These are phyloP conservation scores for Linnemannia elongata DNA, from an alignment of 192 early-diverging fungal genomes.

Conservation along the genomic window DNA sequence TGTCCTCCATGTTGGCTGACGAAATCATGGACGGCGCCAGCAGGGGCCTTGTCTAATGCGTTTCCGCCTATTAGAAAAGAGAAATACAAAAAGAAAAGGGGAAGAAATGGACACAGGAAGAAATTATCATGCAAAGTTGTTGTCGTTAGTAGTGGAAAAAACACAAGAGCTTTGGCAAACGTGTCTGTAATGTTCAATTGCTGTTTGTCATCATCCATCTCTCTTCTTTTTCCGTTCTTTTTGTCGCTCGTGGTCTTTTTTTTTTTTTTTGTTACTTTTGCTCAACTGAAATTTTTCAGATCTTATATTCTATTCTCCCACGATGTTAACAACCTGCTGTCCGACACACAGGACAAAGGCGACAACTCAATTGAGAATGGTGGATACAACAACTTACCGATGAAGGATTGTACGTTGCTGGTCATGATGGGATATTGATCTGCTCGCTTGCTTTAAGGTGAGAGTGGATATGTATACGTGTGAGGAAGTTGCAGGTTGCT, in stretches of 20 bases:
- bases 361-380: neutral
- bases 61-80: constrained; percentile 74
- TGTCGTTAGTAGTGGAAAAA: neutral
- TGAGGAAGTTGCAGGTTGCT: neutral
- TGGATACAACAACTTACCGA: constrained; percentile 26
- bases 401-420: constrained; percentile 44
- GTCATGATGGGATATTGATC: constrained; percentile 29
- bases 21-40: constrained; percentile 79
- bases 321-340: neutral
- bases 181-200: neutral
- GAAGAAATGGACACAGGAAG: neutral
- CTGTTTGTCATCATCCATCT: neutral
- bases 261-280: neutral
- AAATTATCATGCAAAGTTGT: neutral
- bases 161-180: neutral
- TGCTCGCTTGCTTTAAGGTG: neutral
- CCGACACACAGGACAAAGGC: neutral
- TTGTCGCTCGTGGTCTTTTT: too few species aligned
- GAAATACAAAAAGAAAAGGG: too few species aligned
- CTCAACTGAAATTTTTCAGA: constrained; percentile 1
- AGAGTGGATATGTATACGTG: neutral
- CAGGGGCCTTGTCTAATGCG: constrained; percentile 71
- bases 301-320: neutral
- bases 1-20: constrained; percentile 83
- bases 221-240: neutral